A percentile compares a stretch with the other conserved stretches of the same genome.
Evolutionary conservation across 352 stramenopile species (phyloP).

Genomic region (Globisporangium parvum): DNA sequence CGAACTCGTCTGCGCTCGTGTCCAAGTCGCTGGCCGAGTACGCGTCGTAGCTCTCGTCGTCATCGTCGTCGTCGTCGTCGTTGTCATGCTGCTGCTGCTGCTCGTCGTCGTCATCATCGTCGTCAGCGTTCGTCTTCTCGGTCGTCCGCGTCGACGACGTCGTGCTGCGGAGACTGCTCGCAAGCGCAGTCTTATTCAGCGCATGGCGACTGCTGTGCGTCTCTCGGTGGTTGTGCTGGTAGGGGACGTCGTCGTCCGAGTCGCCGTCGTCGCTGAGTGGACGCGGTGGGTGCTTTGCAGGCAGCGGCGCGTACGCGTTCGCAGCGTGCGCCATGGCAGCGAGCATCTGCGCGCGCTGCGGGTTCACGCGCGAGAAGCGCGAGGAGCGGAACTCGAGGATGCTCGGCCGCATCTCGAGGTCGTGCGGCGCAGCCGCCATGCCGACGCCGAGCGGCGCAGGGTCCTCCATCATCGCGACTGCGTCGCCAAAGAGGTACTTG

Average conservation of each 20-base stretch:
- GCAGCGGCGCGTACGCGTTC: constrained; percentile 5
- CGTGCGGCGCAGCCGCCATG: constrained; percentile 9
- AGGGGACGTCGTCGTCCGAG: constrained; percentile 2
- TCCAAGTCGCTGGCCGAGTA: constrained; percentile 2
- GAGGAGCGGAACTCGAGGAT: constrained; percentile 44
- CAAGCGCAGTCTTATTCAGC: constrained; percentile 2
- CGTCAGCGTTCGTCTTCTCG: constrained; percentile 11
- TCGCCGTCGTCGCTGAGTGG: not conserved
- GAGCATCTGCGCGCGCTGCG: constrained; percentile 43
- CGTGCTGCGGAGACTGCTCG: constrained; percentile 2
- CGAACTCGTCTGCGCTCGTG: constrained; percentile 7
- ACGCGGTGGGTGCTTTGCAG: not conserved
- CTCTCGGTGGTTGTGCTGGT: constrained; percentile 1
- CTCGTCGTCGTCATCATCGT: constrained; percentile 10
- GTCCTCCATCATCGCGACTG: constrained; percentile 11
- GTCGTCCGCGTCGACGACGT: constrained; percentile 15
- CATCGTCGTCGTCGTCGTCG: not conserved
- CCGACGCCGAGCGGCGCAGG: constrained; percentile 21
- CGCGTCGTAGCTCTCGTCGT: not conserved
- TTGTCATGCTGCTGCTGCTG: constrained; percentile 17
- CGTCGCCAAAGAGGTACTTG: constrained; percentile 9
- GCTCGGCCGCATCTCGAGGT: constrained; percentile 27
- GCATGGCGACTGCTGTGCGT: not conserved
- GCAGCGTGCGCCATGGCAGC: constrained; percentile 21
- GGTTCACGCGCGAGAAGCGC: constrained; percentile 38